Evolutionary conservation across 805 yeast genomes (phyloP).

Genomic region (Priceomyces melissophilus): DNA sequence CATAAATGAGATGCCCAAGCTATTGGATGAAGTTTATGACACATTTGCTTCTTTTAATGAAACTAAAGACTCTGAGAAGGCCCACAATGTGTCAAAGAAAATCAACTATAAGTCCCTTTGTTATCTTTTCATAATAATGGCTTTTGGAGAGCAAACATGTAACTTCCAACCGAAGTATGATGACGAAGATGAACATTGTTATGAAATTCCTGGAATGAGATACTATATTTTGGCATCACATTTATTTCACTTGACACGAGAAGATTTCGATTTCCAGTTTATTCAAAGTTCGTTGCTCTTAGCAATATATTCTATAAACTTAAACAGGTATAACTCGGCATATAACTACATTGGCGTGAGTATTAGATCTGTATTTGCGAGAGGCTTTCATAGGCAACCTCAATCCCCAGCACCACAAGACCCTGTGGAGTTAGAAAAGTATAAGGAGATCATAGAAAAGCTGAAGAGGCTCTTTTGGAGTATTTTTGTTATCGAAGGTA

Average conservation of each 20-base stretch:
- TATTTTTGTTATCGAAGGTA: constrained; percentile 35
- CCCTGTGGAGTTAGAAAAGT: not conserved
- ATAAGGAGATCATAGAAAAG: constrained; percentile 18
- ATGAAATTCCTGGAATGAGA: constrained; percentile 30
- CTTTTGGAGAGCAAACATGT: constrained; percentile 37
- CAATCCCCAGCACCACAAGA: constrained; percentile 1
- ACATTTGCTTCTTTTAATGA: constrained; percentile 6
- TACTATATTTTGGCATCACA: constrained; percentile 30
- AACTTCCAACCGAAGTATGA: constrained; percentile 3
- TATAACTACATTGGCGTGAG: constrained; percentile 40
- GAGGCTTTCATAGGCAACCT: constrained; percentile 33
- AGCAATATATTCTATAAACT: constrained; percentile 36
- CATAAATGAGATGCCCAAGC: constrained; percentile 12
- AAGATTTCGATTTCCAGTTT: constrained; percentile 26
- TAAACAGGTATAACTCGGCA: constrained; percentile 35
- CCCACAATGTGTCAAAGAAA: constrained; percentile 5
- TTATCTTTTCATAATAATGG: constrained; percentile 31
- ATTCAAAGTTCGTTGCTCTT: constrained; percentile 33
- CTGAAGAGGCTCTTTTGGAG: constrained; percentile 42
- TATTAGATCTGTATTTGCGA: constrained; percentile 34
- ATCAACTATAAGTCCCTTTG: constrained; percentile 18
- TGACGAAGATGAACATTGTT: constrained; percentile 2
- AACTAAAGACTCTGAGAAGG: not conserved
- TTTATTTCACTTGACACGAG: constrained; percentile 30
- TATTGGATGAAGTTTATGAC: constrained; percentile 13